Evolutionary conservation across 306 rosid genomes (phyloP), one percentile per base, ranked within the genome.

Genomic region (Quercus alba): DNA sequence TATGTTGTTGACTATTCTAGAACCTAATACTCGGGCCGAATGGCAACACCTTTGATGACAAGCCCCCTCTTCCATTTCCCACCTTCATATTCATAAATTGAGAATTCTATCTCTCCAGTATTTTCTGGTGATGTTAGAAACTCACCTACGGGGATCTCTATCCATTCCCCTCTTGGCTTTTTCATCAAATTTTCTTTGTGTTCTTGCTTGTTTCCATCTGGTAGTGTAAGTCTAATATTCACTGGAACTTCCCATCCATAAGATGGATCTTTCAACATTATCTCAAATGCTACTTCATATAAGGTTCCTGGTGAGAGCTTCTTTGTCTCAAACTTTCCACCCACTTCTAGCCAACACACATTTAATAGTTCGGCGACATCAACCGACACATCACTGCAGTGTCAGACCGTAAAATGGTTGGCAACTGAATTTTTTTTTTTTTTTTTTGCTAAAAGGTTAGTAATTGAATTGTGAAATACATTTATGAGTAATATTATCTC

Each of bases 281-380:
- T 72, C 67, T 82, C 67, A 68, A 91, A 87, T 21, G 80, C 81
- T 11, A 88, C 90, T 83, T 86, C 78, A 55, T 93, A 93, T 5
- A 56, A 17, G 26, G 78, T 72, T 71, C 93, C 89, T 0, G 95
- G 90, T 38, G 95, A 77, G 55, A 94, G 93, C 80, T 81, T 86
- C 61, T 74, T n/a, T 5, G 86, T 84, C 13, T 93, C 86, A 26
- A 94, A 84, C 77, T 87, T 90, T 70, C 93, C 99, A 46, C 63
- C 75, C 64, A 90, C 84, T 82, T 91, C 93, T 11, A 94, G 85
- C 97, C 97, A 91, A 23, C 99, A 93, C 21, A 89, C 97, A 3
- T 14, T 58, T 51, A 72, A 4, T 76, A 94, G 88, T 66, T 88
- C 89, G 31, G 93, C 94, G 6, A 73, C 84, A 59, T 92, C 97